These are phyloP conservation scores for Vigna radiata DNA, from an alignment of 306 rosid species.

Conservation along the genomic window DNA sequence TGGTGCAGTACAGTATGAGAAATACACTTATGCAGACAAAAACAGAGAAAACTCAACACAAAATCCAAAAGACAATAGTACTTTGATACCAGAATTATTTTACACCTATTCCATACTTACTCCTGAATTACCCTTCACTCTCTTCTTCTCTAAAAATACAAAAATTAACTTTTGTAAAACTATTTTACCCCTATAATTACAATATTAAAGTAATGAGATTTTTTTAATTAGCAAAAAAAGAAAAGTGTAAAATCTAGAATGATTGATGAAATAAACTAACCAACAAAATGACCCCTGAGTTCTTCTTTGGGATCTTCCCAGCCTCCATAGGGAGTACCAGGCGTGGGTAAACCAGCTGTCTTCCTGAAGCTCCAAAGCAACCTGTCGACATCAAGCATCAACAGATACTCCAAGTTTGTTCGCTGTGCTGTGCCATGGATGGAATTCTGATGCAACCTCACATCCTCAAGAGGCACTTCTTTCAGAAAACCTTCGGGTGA, in stretches of 20 bases:
- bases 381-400: slow-evolving; percentile 77
- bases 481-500: slow-evolving; percentile 60
- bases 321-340: slow-evolving; percentile 68
- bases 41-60: too few relatives aligned
- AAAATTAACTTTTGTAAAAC: too few relatives aligned
- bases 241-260: background rate
- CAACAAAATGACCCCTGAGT: slow-evolving; percentile 95
- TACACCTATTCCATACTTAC: too few relatives aligned
- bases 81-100: too few relatives aligned
- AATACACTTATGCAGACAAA: too few relatives aligned
- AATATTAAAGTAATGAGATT: background rate
- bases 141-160: too few relatives aligned
- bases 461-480: slow-evolving; percentile 73
- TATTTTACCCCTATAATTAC: background rate
- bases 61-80: too few relatives aligned
- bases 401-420: slow-evolving; percentile 78
- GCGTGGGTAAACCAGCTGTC: slow-evolving; percentile 76
- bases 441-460: slow-evolving; percentile 64
- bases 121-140: too few relatives aligned
- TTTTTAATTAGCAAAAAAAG: background rate
- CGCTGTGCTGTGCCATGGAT: slow-evolving; percentile 66
- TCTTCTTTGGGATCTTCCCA: slow-evolving; percentile 68
- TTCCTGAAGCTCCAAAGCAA: slow-evolving; percentile 85
- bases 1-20: too few relatives aligned
- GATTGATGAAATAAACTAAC: slow-evolving; percentile 51